Percentiles rank a stretch among this genome's conserved stretches.
phyloP scores from a whole-genome alignment of 768 basidiomycete genomes.

The Pisolithus marmoratus region DNA sequence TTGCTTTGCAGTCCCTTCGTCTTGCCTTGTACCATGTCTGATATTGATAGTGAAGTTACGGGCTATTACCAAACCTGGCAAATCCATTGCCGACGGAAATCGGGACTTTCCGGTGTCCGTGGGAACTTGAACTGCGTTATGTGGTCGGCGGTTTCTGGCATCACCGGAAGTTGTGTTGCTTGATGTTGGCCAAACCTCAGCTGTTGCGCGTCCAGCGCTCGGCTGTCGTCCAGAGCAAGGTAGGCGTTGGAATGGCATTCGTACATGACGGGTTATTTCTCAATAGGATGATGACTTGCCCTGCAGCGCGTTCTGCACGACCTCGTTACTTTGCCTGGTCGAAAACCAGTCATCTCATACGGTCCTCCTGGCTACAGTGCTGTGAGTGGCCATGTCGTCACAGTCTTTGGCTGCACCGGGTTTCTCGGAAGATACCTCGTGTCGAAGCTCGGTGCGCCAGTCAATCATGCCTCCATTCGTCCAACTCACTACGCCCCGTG shows the following conservation, averaged over 20 bases:
- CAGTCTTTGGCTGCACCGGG: slow-evolving; percentile 95
- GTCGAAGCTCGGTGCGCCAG: slow-evolving; percentile 75
- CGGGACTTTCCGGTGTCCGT: slow-evolving; percentile 23
- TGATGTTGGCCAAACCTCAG: slow-evolving; percentile 42
- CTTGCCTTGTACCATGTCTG: slow-evolving; percentile 75
- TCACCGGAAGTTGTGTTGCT: not conserved
- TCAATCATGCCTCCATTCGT: not conserved
- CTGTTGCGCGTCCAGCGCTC: slow-evolving; percentile 51
- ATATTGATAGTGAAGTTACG: not conserved
- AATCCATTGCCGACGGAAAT: not conserved
- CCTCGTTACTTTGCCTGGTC: slow-evolving; percentile 50
- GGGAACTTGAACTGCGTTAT: slow-evolving; percentile 1
- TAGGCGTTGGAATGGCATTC: slow-evolving; percentile 9
- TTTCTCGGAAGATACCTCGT: slow-evolving; percentile 94
- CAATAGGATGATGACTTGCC: slow-evolving; percentile 4
- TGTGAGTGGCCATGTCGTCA: slow-evolving; percentile 85
- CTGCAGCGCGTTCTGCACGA: slow-evolving; percentile 70
- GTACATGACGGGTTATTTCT: not conserved
- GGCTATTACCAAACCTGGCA: not conserved
- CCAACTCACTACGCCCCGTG: not conserved
- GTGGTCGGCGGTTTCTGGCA: slow-evolving; percentile 2
- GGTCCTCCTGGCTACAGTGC: slow-evolving; percentile 85
- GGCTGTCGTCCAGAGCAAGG: slow-evolving; percentile 42
- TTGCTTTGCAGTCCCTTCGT: slow-evolving; percentile 72
- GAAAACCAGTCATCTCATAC: slow-evolving; percentile 64